Base-by-base conservation (phyloP, 495 filamentous ascomycete species). In the Bacidia rubella region DNA sequence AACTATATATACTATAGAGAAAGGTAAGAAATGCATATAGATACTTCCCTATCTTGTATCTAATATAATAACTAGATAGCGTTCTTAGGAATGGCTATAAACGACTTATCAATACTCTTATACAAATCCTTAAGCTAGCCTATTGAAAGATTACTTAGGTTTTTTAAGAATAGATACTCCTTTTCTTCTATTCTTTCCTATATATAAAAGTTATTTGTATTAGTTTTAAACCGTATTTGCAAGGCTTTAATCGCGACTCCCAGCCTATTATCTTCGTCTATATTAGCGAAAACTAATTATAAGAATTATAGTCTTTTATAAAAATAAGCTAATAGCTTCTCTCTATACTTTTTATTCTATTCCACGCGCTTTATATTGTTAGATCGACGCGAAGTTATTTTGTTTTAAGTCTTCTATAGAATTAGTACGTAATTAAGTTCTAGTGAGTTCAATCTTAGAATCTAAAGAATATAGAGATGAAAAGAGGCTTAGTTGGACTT, bases 111-210 rank as follows among this genome's bases (percentile, higher is more conserved):
- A 25, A 47, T 25, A 47, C 44, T 25, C 2, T 47, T 47, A 47
- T 47, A 47, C 4, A 47, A 47, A 47, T 47, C 44, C 44, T 47
- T 47, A 39, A 39, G n/a, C 32, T 39, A 39, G n/a, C n/a, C n/a
- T 10, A n/a, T 10, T n/a, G n/a, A 39, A 39, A 39, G 32, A n/a
- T 39, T 39, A 39, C 32, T 39, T 39, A 39, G n/a, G n/a, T 39
- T 39, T 39, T 39, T 39, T 10, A n/a, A 39, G 32, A 39, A 39
- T 39, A 39, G n/a, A 39, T 39, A n/a, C 32, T 39, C 9, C n/a
- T 39, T 39, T 39, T 39, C 32, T n/a, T 9, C 32, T 39, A 39
- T 39, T 39, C 32, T 39, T 39, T 39, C 32, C n/a, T 39, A 39
- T 39, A 39, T 39, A 39, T 39, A 39, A 39, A 39, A n/a, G 32